Percentiles rank a stretch among this genome's conserved stretches.
These are phyloP conservation scores for Dendrobium nobile DNA, from an alignment of 106 monocot species.

Conservation along the genomic window DNA sequence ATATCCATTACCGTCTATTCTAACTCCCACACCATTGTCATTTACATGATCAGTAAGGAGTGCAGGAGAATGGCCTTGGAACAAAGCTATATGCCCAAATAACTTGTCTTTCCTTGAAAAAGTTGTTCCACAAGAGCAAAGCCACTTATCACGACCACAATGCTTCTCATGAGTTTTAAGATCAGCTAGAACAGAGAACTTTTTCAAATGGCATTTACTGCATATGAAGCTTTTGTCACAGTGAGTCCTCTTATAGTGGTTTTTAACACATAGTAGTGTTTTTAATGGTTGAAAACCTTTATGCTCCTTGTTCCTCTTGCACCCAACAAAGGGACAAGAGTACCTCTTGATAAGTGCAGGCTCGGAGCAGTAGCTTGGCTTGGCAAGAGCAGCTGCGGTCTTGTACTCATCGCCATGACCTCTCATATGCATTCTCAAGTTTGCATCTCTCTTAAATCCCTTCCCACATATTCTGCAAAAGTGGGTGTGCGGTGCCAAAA, in stretches of 20 bases:
- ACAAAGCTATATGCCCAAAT: conserved; percentile 84
- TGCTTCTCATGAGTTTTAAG: conserved; percentile 97
- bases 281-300: conserved; percentile 87
- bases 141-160: conserved; percentile 79
- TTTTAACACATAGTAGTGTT: conserved; percentile 83
- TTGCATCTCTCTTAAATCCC: conserved; percentile 90
- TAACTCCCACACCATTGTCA: not conserved
- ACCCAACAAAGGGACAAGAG: conserved; percentile 78
- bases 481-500: conserved; percentile 87
- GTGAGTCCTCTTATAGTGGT: conserved; percentile 95
- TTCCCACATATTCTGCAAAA: conserved; percentile 86
- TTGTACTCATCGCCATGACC: conserved; percentile 98
- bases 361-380: conserved; percentile 58
- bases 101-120: conserved; percentile 97
- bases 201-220: conserved; percentile 75
- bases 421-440: conserved; percentile 96
- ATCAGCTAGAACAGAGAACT: conserved; percentile 86
- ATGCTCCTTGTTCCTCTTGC: conserved; percentile 96
- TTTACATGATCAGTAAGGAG: conserved; percentile 17
- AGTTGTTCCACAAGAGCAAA: conserved; percentile 87
- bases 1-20: conserved; percentile 6
- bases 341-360: conserved; percentile 45
- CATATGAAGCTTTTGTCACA: conserved; percentile 85
- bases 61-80: conserved; percentile 80
- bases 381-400: conserved; percentile 76